phyloP scores from a whole-genome alignment of 441 rosid species.

The Cnidoscolus chayamansa region DNA sequence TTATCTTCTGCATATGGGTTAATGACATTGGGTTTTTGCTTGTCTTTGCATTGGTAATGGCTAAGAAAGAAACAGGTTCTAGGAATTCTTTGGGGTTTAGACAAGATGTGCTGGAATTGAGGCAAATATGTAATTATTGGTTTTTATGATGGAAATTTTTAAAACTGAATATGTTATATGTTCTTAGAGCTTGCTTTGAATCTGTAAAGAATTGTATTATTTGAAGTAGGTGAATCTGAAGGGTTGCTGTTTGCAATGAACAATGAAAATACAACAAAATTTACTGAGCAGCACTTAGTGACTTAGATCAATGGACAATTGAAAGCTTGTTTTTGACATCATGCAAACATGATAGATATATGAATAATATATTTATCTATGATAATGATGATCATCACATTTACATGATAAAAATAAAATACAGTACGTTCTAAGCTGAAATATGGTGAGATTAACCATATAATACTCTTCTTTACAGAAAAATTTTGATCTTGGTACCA shows the following conservation, averaged over 20 bases:
- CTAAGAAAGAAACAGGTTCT: not conserved
- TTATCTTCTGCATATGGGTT: slow-evolving; percentile 16
- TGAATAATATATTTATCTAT: not conserved
- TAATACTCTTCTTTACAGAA: slow-evolving; percentile 1
- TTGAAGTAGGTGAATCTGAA: not conserved
- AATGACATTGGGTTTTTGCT: slow-evolving; percentile 16
- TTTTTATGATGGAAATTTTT: slow-evolving; percentile 2
- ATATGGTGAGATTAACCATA: not conserved
- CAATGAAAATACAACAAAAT: too few relatives aligned
- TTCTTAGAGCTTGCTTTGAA: not conserved
- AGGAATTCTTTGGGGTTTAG: slow-evolving; percentile 3
- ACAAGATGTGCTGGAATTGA: not conserved
- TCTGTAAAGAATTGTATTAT: not conserved
- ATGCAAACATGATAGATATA: not conserved
- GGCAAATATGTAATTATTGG: slow-evolving; percentile 17
- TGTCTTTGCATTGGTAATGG: slow-evolving; percentile 19
- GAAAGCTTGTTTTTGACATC: too few relatives aligned
- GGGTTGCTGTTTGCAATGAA: not conserved
- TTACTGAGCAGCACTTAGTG: too few relatives aligned
- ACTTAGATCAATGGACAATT: too few relatives aligned
- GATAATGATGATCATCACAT: not conserved
- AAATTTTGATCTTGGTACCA: not conserved
- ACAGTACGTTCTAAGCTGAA: not conserved
- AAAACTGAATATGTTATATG: slow-evolving; percentile 8
- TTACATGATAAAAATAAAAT: too few relatives aligned